Evolutionary conservation across 2,329 filamentous ascomycete genomes (phyloP).

Genomic region (Aspergillus sergii): DNA sequence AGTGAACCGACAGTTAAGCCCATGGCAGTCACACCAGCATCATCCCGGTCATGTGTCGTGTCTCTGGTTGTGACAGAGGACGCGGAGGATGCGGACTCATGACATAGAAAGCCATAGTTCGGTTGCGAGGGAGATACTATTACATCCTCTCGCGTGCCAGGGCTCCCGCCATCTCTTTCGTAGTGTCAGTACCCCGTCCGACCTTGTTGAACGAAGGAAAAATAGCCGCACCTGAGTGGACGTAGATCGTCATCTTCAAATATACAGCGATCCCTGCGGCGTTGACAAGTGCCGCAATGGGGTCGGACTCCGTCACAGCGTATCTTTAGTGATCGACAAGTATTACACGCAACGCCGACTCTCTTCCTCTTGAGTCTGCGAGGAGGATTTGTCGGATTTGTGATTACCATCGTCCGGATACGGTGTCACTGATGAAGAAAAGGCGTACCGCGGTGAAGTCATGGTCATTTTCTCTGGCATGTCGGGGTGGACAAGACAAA

Average conservation of each 20-base stretch:
- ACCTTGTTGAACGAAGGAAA: background rate
- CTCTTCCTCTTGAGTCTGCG: background rate
- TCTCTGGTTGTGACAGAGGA: background rate
- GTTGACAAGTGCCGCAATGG: background rate
- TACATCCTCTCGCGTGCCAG: background rate
- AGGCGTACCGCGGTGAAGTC: background rate
- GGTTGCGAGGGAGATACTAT: background rate
- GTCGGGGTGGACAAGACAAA: background rate
- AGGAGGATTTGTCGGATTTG: background rate
- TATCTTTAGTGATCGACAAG: background rate
- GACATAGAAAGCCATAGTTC: background rate
- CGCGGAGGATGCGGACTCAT: background rate
- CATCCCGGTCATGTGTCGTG: background rate
- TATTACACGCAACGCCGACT: conserved; percentile 1
- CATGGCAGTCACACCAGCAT: conserved; percentile 1
- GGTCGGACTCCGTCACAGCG: conserved; percentile 2
- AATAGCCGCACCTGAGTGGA: background rate
- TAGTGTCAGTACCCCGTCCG: background rate
- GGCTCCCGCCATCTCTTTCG: background rate
- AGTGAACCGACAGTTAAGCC: background rate
- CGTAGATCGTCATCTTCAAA: background rate
- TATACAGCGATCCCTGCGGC: background rate
- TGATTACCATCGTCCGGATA: background rate
- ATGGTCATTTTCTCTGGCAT: background rate
- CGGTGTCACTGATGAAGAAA: background rate